Conservation (phyloP, 176 grass and related monocot species). For the Musa itinerans region DNA sequence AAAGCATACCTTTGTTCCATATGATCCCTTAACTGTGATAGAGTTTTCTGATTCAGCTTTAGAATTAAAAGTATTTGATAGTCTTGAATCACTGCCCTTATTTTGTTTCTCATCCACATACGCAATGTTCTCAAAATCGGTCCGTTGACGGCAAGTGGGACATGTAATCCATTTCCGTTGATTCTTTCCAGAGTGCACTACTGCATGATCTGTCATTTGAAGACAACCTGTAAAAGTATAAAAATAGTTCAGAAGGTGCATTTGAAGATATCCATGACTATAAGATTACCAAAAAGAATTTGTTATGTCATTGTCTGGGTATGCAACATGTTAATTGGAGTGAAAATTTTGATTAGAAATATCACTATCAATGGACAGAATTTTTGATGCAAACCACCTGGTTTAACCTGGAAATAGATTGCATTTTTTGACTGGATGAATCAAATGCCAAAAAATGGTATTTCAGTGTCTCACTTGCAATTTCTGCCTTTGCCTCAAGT, state of each 20-base stretch:
- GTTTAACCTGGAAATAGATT: background rate
- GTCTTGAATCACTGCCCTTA: conserved; percentile 27
- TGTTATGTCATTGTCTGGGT: background rate
- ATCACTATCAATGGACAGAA: background rate
- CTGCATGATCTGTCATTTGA: conserved; percentile 62
- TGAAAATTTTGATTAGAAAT: background rate
- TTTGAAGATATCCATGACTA: background rate
- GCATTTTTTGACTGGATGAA: background rate
- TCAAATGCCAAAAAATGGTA: background rate
- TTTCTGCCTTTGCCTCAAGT: too few relatives aligned
- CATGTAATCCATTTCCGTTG: conserved; percentile 83
- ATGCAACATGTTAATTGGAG: background rate
- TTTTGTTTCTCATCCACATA: conserved; percentile 69
- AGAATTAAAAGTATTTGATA: conserved; percentile 17
- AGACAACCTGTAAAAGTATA: conserved; percentile 54
- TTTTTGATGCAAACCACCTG: too few relatives aligned
- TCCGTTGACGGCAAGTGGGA: conserved; percentile 81
- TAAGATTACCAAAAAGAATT: background rate
- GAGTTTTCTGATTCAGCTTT: conserved; percentile 43
- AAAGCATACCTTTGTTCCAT: conserved; percentile 84
- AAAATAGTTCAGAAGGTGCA: background rate
- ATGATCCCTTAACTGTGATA: conserved; percentile 74
- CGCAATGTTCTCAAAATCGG: conserved; percentile 75
- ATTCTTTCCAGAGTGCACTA: conserved; percentile 35
- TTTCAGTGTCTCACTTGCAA: too few relatives aligned